phyloP scores from a whole-genome alignment of 2,329 filamentous ascomycete genomes.

The Malbranchea cinnamomea region DNA sequence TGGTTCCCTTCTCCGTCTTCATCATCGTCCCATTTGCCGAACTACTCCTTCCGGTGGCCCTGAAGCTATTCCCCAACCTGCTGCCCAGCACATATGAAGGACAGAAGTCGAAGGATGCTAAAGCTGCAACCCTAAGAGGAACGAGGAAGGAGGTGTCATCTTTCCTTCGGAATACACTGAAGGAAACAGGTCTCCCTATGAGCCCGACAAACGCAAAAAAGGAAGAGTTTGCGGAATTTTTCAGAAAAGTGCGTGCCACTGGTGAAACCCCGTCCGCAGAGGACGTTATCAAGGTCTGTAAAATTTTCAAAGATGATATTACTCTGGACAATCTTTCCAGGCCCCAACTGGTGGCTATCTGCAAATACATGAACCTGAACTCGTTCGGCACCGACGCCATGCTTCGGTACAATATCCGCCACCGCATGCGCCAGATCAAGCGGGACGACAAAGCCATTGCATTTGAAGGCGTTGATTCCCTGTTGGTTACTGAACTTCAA shows the following conservation, averaged over 20 bases:
- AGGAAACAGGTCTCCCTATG: constrained; percentile 83
- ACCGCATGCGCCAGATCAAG: constrained; percentile 99
- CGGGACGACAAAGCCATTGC: constrained; percentile 88
- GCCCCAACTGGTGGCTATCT: constrained; percentile 92
- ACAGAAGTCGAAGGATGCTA: constrained; percentile 77
- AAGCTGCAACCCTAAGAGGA: constrained; percentile 63
- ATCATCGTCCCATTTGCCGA: constrained; percentile 95
- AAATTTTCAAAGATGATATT: constrained; percentile 95
- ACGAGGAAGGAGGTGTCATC: constrained; percentile 87
- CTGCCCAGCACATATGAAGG: constrained; percentile 94
- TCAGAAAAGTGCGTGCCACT: constrained; percentile 85
- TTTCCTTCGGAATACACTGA: constrained; percentile 76
- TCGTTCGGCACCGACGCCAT: constrained; percentile 96
- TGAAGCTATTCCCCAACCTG: constrained; percentile 93
- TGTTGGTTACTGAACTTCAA: constrained; percentile 89
- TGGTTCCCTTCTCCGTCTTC: constrained; percentile 94
- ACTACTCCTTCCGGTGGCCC: constrained; percentile 73
- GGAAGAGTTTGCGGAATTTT: constrained; percentile 92
- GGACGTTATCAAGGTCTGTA: constrained; percentile 97
- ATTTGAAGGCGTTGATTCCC: constrained; percentile 81
- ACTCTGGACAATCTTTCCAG: constrained; percentile 93
- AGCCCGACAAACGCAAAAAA: constrained; percentile 72
- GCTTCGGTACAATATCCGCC: constrained; percentile 90
- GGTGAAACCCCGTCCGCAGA: constrained; percentile 76
- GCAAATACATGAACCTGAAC: constrained; percentile 94